phyloP scores from a whole-genome alignment of 495 filamentous ascomycete species.

The Penicillium ochrochloron region DNA sequence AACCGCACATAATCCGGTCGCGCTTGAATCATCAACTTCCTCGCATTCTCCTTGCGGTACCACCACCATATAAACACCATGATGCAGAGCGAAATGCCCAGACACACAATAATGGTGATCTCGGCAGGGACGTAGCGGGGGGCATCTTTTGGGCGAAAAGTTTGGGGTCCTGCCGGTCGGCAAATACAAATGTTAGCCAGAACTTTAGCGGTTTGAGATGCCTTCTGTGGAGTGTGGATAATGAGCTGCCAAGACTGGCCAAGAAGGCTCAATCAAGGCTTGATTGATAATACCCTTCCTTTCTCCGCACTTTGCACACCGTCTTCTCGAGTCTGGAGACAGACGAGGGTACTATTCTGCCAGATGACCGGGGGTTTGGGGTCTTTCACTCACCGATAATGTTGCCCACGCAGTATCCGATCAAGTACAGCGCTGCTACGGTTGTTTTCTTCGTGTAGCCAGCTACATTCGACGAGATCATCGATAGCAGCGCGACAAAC shows the following conservation, averaged over 20 bases:
- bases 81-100: constrained; percentile 57
- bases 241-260: neutral
- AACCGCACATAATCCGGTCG: constrained; percentile 63
- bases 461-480: constrained; percentile 69
- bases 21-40: constrained; percentile 59
- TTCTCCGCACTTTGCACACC: neutral
- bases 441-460: constrained; percentile 80
- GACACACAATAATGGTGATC: constrained; percentile 70
- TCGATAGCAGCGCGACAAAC: constrained; percentile 51
- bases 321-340: neutral
- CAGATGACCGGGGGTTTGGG: neutral
- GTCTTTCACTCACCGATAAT: constrained; percentile 44
- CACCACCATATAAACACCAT: constrained; percentile 66
- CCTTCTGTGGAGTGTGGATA: neutral
- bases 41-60: constrained; percentile 62
- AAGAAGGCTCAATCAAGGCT: neutral
- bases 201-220: neutral
- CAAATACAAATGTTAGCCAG: neutral
- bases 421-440: constrained; percentile 70
- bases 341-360: too few relatives aligned
- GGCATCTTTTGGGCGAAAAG: constrained; percentile 61
- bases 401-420: constrained; percentile 60
- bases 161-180: constrained; percentile 51
- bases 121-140: constrained; percentile 69
- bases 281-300: neutral